A percentile compares a stretch with the other conserved stretches of the same genome.
Evolutionary conservation across 495 filamentous ascomycete species (phyloP).

Genomic region (Neurospora pannonica): DNA sequence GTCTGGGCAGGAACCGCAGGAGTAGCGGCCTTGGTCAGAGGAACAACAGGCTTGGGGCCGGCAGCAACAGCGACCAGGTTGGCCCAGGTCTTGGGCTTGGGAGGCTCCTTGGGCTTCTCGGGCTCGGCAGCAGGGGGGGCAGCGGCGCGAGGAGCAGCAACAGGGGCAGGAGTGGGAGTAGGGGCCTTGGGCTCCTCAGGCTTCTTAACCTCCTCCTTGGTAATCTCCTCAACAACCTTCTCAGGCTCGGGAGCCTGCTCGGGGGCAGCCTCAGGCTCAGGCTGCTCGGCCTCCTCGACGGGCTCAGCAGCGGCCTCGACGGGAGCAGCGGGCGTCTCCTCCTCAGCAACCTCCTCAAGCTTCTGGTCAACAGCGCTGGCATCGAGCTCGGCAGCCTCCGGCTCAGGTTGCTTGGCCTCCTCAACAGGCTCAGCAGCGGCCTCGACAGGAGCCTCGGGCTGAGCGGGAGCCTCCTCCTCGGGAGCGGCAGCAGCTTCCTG

Average conservation of each 20-base stretch:
- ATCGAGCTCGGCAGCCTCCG: slow-evolving; percentile 36
- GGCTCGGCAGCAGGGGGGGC: slow-evolving; percentile 29
- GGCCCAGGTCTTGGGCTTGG: slow-evolving; percentile 82
- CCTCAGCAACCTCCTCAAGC: slow-evolving; percentile 34
- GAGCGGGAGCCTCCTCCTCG: slow-evolving; percentile 23
- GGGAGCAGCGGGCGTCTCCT: slow-evolving; percentile 33
- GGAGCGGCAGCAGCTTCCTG: slow-evolving; percentile 33
- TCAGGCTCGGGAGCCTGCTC: slow-evolving; percentile 26
- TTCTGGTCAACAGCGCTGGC: slow-evolving; percentile 39
- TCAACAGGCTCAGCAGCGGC: slow-evolving; percentile 33
- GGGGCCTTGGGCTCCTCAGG: slow-evolving; percentile 50
- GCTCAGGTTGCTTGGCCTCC: slow-evolving; percentile 36
- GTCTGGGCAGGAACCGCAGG: slow-evolving; percentile 28
- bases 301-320: slow-evolving; percentile 20
- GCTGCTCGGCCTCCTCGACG: slow-evolving; percentile 38
- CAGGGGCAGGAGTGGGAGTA: slow-evolving; percentile 33
- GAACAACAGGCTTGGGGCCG: slow-evolving; percentile 35
- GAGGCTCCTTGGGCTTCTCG: slow-evolving; percentile 30
- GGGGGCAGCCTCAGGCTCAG: slow-evolving; percentile 34
- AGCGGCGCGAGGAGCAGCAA: slow-evolving; percentile 26
- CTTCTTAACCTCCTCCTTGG: slow-evolving; percentile 38
- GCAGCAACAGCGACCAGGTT: slow-evolving; percentile 52
- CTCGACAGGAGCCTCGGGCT: slow-evolving; percentile 34
- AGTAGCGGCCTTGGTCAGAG: slow-evolving; percentile 33
- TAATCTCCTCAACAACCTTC: slow-evolving; percentile 31